Evolutionary conservation across 768 basidiomycete species (phyloP).

Genomic region (Tricholoma saponaceum): DNA sequence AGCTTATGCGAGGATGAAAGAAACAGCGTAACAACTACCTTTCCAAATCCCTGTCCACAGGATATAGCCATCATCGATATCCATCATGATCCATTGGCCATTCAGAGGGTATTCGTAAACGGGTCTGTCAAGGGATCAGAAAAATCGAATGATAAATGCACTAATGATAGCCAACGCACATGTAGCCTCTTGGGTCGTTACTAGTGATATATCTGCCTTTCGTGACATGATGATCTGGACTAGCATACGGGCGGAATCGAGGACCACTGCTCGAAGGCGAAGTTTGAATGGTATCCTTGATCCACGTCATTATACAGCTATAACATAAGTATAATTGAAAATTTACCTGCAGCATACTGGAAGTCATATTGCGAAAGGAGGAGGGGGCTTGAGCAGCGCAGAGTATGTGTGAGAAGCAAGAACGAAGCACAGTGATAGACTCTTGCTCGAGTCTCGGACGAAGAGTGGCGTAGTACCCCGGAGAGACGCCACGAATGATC

Average conservation of each 20-base stretch:
- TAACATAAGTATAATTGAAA: background rate
- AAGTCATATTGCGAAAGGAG: constrained; percentile 34
- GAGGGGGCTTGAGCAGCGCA: constrained; percentile 3
- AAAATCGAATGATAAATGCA: background rate
- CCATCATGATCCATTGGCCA: constrained; percentile 94
- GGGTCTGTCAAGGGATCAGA: constrained; percentile 40
- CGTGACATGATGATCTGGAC: constrained; percentile 74
- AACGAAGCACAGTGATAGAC: constrained; percentile 14
- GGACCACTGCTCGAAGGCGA: constrained; percentile 35
- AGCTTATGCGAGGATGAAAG: background rate
- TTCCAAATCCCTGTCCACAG: constrained; percentile 96
- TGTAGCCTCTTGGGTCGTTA: constrained; percentile 86
- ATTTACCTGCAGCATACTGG: constrained; percentile 41
- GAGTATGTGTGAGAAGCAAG: constrained; percentile 18
- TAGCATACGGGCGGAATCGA: constrained; percentile 66
- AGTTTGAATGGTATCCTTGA: constrained; percentile 40
- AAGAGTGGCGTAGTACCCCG: constrained; percentile 8
- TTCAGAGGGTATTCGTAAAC: constrained; percentile 90
- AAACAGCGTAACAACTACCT: constrained; percentile 39
- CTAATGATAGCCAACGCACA: constrained; percentile 43
- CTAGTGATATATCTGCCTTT: constrained; percentile 88
- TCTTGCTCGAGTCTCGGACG: constrained; percentile 16
- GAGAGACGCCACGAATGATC: constrained; percentile 2
- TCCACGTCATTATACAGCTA: constrained; percentile 1
- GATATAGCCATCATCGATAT: constrained; percentile 89